Percentiles rank a stretch among this genome's conserved stretches.
Evolutionary conservation across 2,329 filamentous ascomycete species (phyloP).

Genomic region (Penicillium griseofulvum): DNA sequence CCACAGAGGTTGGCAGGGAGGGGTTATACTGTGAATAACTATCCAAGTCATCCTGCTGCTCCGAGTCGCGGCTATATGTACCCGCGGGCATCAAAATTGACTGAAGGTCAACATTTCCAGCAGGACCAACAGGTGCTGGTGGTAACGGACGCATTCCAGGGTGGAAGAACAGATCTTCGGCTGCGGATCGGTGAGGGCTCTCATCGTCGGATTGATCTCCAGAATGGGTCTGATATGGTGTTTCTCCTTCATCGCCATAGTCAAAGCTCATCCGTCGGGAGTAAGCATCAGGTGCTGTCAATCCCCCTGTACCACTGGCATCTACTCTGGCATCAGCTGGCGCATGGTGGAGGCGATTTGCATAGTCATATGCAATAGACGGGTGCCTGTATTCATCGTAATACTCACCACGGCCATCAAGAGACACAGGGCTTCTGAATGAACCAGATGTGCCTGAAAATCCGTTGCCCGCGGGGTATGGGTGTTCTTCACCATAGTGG

Average conservation of each 20-base stretch:
- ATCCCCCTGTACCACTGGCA: conserved; percentile 83
- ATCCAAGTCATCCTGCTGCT: conserved; percentile 43
- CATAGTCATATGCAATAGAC: conserved; percentile 48
- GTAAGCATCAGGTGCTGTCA: conserved; percentile 68
- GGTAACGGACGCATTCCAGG: conserved; percentile 70
- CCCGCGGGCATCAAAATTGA: conserved; percentile 54
- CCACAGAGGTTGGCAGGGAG: conserved; percentile 44
- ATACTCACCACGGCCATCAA: conserved; percentile 26
- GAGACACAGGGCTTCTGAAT: conserved; percentile 26
- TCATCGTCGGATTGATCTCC: conserved; percentile 58
- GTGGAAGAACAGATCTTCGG: conserved; percentile 91
- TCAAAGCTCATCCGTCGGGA: conserved; percentile 79
- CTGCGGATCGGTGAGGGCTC: conserved; percentile 68
- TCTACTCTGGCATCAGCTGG: conserved; percentile 70
- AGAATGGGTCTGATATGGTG: conserved; percentile 55
- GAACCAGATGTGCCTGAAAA: conserved; percentile 26
- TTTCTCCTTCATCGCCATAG: conserved; percentile 82
- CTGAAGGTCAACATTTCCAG: conserved; percentile 44
- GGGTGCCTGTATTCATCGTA: conserved; percentile 38
- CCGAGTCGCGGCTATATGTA: conserved; percentile 55
- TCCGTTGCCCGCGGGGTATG: conserved; percentile 16
- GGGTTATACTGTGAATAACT: conserved; percentile 39
- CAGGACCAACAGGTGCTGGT: conserved; percentile 60
- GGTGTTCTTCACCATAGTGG: conserved; percentile 56
- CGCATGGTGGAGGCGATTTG: conserved; percentile 58